Conservation (phyloP, 768 basidiomycete species). For the Tricholoma sp. region DNA sequence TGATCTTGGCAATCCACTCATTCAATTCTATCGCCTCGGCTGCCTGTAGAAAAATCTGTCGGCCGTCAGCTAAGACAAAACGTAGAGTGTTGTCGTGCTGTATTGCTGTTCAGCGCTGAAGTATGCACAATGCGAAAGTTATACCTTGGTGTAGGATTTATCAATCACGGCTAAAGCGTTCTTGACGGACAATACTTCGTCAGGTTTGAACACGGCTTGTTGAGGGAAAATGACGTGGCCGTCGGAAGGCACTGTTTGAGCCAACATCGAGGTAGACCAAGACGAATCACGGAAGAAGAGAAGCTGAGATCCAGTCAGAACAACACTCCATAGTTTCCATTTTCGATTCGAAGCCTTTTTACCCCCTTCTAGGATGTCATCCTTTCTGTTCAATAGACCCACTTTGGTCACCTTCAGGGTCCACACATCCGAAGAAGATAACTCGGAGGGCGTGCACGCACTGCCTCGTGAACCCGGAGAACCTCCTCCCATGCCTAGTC, state of each 20-base stretch:
- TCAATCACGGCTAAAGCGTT: slow-evolving; percentile 81
- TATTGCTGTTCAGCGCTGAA: background rate
- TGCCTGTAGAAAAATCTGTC: slow-evolving; percentile 79
- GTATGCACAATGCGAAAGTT: slow-evolving; percentile 8
- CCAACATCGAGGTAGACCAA: slow-evolving; percentile 44
- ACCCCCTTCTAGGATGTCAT: slow-evolving; percentile 71
- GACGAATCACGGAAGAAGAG: slow-evolving; percentile 79
- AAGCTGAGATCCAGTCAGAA: slow-evolving; percentile 87
- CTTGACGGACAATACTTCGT: slow-evolving; percentile 78
- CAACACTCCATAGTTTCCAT: slow-evolving; percentile 83
- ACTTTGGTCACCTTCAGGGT: slow-evolving; percentile 73
- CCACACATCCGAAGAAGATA: slow-evolving; percentile 28
- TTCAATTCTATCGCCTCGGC: slow-evolving; percentile 68
- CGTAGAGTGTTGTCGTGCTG: slow-evolving; percentile 74
- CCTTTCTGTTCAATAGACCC: slow-evolving; percentile 78
- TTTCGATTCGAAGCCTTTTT: slow-evolving; percentile 74
- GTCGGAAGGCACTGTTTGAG: slow-evolving; percentile 31
- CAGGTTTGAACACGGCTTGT: slow-evolving; percentile 59
- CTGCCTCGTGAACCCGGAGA: slow-evolving; percentile 20
- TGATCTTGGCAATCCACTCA: slow-evolving; percentile 88
- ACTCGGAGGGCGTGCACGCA: slow-evolving; percentile 20
- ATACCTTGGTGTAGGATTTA: slow-evolving; percentile 69
- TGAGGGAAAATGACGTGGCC: slow-evolving; percentile 34
- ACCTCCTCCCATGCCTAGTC: slow-evolving; percentile 31
- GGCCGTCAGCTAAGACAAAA: slow-evolving; percentile 69